Evolutionary conservation across 2,329 filamentous ascomycete genomes (phyloP), one percentile per base, ranked within the genome.

Genomic region (Alternaria gaisen): DNA sequence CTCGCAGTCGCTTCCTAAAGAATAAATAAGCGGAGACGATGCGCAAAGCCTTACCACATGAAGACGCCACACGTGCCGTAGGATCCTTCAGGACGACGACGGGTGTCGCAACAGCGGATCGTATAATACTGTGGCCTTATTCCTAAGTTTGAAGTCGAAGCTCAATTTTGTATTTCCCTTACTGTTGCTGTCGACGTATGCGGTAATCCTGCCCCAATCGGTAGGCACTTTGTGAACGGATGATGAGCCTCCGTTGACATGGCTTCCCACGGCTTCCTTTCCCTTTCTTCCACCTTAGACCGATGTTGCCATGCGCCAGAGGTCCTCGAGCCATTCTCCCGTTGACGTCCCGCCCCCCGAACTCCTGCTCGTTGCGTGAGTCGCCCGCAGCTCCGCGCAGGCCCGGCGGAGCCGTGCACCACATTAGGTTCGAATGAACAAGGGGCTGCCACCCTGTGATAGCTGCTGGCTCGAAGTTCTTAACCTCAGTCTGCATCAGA

Each of bases 11-110:
- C 32, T 36, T 36, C 32, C 32, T 36, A 36, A 36, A 36, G 32
- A 36, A 36, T 10, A 52, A 40, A 40, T 38, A 40, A 18, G 48
- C 32, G 48, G 48, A 52, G 48, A 40, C 32, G 20, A 38, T 52
- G 20, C 34, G 34, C 48, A 52, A 20, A 52, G n/a, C 22, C 32
- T 40, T 52, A 36, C 48, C 48, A 11, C 3, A 52, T 52, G 34
- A 36, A 28, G 48, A 40, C 32, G 32, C 48, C 22, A 38, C 22
- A 40, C 34, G 48, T 52, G 48, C 48, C 22, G 34, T 52, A 40
- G 48, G 47, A 51, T 38, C 22, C 32, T 11, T 22, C 14, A 22
- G 20, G 32, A 26, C 32, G 47, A 26, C 24, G n/a, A 32, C 48
- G 34, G 12, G 11, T 52, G 12, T 48, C 30, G 46, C 30, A 36